Evolutionary conservation across 768 basidiomycete genomes (phyloP).

Genomic region (Cantharellus cinnabarinus): DNA sequence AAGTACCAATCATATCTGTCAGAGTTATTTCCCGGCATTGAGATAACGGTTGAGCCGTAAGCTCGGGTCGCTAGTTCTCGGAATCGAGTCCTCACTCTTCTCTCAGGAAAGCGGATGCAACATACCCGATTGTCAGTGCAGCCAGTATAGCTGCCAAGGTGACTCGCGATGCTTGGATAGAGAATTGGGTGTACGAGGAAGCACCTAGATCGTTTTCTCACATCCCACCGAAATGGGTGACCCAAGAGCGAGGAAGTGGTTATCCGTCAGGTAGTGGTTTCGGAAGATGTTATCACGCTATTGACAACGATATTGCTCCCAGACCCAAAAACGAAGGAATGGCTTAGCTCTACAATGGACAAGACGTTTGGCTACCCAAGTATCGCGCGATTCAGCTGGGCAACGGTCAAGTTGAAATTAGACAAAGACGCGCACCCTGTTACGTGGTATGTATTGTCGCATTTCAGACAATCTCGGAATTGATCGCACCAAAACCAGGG

Average conservation of each 20-base stretch:
- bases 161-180: constrained; percentile 76
- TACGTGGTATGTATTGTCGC: constrained; percentile 42
- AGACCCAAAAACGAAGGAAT: constrained; percentile 88
- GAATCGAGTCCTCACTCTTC: background rate
- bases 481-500: constrained; percentile 27
- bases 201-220: constrained; percentile 12
- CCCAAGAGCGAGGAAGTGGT: constrained; percentile 46
- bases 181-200: constrained; percentile 70
- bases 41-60: constrained; percentile 47
- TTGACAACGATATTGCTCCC: background rate
- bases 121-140: constrained; percentile 91
- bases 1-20: constrained; percentile 75
- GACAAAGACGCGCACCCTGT: constrained; percentile 62
- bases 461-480: background rate
- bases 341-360: constrained; percentile 57
- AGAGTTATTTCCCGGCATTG: constrained; percentile 58
- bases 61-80: constrained; percentile 17
- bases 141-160: constrained; percentile 98
- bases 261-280: constrained; percentile 58
- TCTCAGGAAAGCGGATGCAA: constrained; percentile 64
- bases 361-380: constrained; percentile 85
- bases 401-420: constrained; percentile 67
- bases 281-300: background rate
- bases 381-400: constrained; percentile 87
- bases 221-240: constrained; percentile 4